Base-by-base conservation (phyloP, 2,329 filamentous ascomycete species). In the Colletotrichum salicis region DNA sequence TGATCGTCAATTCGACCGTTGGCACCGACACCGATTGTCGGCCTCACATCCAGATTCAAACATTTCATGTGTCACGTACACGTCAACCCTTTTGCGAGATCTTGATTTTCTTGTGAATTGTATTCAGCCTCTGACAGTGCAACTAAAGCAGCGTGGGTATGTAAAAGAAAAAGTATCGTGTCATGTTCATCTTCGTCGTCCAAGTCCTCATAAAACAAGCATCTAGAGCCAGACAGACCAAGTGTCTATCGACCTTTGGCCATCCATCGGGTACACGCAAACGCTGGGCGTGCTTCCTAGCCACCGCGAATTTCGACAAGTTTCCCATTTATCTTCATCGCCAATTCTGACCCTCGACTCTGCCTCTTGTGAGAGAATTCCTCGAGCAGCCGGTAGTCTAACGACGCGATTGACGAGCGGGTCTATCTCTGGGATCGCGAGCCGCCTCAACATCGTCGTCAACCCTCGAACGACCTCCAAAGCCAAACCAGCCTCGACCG, bases 381-480 rank as follows among this genome's bases (percentile, higher is more conserved):
- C 19, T 48, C 41, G 41, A 48, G 41, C 19, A 48, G 8, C 35
- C 22, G 22, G 4, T 22, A 22, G 12, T 29, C 37, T 57, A 62
- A 37, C 22, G 56, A n/a, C 41, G 48, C 45, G 59, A 45, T 12
- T 66, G 52, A 13, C 57, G 60, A 24, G 52, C 51, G 29, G 56
- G 33, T 33, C 61, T 58, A 24, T 72, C 63, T 8, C 45, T 71
- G 10, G 48, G 52, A 19, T 71, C 35, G 5, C 51, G 37, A 27
- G 55, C 74, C 58, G 68, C 68, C 61, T 75, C 74, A 27, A 74
- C 31, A 19, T 75, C 74, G 31, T 75, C 73, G 22, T 62, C 51
- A 11, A 51, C 51, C 11, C 56, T 65, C 13, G 67, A 64, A 15
- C 74, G 63, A 33, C 72, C 41, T 48, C 41, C 68, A 4, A 73